These are phyloP conservation scores for Fomitopsis serialis DNA, from an alignment of 768 basidiomycete species.

Conservation along the genomic window DNA sequence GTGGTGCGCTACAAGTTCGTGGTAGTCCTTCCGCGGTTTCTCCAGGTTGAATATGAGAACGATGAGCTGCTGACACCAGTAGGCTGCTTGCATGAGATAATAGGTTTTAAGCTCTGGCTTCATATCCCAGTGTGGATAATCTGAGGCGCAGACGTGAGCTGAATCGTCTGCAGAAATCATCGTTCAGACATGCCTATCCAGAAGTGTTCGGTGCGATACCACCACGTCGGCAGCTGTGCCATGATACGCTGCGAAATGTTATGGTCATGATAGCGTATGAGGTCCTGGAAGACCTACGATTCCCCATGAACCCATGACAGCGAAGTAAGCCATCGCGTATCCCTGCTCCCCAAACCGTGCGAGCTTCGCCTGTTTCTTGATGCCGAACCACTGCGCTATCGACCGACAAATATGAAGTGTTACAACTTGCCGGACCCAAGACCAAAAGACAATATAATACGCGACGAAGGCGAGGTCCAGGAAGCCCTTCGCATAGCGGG, in stretches of 20 bases:
- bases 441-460: conserved; percentile 86
- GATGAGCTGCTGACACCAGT: conserved; percentile 93
- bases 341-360: conserved; percentile 89
- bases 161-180: neutral
- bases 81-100: conserved; percentile 89
- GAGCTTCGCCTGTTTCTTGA: conserved; percentile 61
- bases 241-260: conserved; percentile 61
- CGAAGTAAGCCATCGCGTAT: conserved; percentile 82
- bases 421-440: conserved; percentile 76
- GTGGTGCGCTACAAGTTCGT: conserved; percentile 86
- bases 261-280: neutral
- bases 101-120: conserved; percentile 79
- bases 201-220: conserved; percentile 78
- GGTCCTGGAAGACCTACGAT: conserved; percentile 46
- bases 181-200: conserved; percentile 59
- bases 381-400: conserved; percentile 64
- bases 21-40: conserved; percentile 90
- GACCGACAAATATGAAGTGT: conserved; percentile 61
- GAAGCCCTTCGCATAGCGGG: conserved; percentile 67
- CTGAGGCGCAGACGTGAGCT: conserved; percentile 28
- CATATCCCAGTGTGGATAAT: conserved; percentile 90
- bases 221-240: conserved; percentile 75
- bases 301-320: conserved; percentile 66
- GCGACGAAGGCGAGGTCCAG: conserved; percentile 74
- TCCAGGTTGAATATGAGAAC: conserved; percentile 82